Base-by-base conservation (phyloP, 768 basidiomycete genomes). In the Mrakia gelida region DNA sequence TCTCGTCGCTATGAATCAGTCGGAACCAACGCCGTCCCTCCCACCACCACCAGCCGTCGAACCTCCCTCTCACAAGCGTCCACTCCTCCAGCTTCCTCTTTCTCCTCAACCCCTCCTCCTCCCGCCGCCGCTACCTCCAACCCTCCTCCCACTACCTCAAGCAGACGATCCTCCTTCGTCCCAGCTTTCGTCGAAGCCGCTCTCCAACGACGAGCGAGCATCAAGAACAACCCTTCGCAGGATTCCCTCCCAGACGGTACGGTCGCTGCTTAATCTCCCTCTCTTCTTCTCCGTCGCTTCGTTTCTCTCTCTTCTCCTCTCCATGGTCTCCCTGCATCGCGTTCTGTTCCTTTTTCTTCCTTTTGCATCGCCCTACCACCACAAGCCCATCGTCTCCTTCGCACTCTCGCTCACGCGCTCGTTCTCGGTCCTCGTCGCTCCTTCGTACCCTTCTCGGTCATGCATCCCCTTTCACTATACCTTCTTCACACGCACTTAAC, bases 41-140 rank as follows among this genome's bases (percentile, higher is more conserved):
- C 38, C 63, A 26, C 41, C 74, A 68, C 80, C 80, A 26, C 80
- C 30, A 73, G 65, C 54, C 41, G 49, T 56, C 74, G 34, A 59
- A 23, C n/a, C n/a, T 56, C 54, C 79, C 43, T 41, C 74, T 80
- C 80, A 34, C 56, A 68, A 56, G 81, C 45, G 80, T 80, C 10
- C 34, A 52, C 52, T 79, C 80, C 26, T 59, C n/a, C 73, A 49
- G 34, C 49, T 62, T 26, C 45, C 71, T 13, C 71, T 34, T 75
- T 62, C 41, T 78, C 79, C 11, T 34, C 73, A 28, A 59, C 67
- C 32, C 8, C n/a, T 32, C 34, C 67, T 13, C 21, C 38, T 23
- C 13, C 67, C 2, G 4, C 23, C 54, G 23, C 18, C 54, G 11
- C 67, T 34, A 15, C 56, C 26, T 16, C 49, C n/a, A 54, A 4